Evolutionary conservation across 1,284 basidiomycete species (phyloP), one percentile per base, ranked within the genome.

Genomic region (Schizophyllum amplum): DNA sequence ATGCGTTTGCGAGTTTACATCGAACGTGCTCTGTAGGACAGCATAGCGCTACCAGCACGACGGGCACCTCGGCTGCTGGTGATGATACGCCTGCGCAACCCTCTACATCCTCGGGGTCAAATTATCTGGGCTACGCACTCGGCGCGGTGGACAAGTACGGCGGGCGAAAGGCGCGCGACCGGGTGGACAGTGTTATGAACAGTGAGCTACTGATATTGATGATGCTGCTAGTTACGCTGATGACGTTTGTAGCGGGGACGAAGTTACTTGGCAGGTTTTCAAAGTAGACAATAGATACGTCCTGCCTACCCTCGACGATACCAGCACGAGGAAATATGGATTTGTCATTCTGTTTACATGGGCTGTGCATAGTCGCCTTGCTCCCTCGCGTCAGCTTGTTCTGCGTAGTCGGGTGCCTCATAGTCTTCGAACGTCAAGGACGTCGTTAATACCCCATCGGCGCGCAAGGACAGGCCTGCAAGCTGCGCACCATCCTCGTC

Each of bases 361-460:
- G 33, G 13, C 17, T 42, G 13, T 42, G 17, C 33, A 42, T 42
- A 42, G 17, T 42, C 17, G 3, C 13, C 33, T 9, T 42, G 11
- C 33, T 42, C 33, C 33, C 33, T 42, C 33, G 33, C 33, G 17
- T 42, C 33, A 13, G 33, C 33, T 58, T 74, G 72, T n/a, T 65
- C 63, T 1, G 60, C 53, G 53, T 72, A 74, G 55, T 73, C 74
- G 1, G 72, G 72, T 2, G 71, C 65, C 1, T 58, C 59, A 59
- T 75, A 75, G 59, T 76, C 75, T 20, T 62, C 59, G 57, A 76
- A 70, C 13, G 61, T 50, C 51, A 76, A 64, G 9, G 74, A 66
- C 1, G 73, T 72, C 21, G 67, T 65, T 57, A 76, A 77, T 5
- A 63, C 67, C 4, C 75, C 77, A 60, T 79, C 77, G 1, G 73